phyloP scores from a whole-genome alignment of 2,329 filamentous ascomycete genomes.

The Penicillium glabrum region DNA sequence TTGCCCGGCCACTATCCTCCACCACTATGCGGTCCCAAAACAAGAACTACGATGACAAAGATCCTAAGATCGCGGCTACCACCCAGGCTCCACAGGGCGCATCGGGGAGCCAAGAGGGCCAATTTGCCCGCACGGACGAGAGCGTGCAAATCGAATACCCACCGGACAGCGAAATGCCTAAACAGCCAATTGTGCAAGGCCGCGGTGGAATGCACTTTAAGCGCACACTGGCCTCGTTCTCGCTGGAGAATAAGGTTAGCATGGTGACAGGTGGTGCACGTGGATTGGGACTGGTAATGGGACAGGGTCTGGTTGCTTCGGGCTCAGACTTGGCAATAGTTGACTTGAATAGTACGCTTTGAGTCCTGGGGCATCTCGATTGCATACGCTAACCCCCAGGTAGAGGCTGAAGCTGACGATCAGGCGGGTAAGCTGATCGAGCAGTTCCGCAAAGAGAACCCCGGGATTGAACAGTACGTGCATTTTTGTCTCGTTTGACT shows the following conservation, averaged over 20 bases:
- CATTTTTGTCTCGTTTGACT: not conserved
- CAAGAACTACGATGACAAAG: constrained; percentile 28
- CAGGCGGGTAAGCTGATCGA: constrained; percentile 73
- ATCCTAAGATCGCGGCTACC: constrained; percentile 27
- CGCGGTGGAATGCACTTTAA: constrained; percentile 79
- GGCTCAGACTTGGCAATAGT: constrained; percentile 89
- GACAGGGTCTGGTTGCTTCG: constrained; percentile 83
- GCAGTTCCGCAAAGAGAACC: constrained; percentile 76
- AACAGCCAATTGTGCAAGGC: constrained; percentile 68
- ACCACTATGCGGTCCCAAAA: constrained; percentile 27
- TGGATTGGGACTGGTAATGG: constrained; percentile 88
- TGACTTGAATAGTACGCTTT: constrained; percentile 78
- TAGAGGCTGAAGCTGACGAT: constrained; percentile 78
- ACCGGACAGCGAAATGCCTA: constrained; percentile 69
- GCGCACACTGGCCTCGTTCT: constrained; percentile 82
- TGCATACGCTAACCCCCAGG: not conserved
- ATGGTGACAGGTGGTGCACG: constrained; percentile 89
- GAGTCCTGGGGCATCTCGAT: not conserved
- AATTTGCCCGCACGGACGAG: constrained; percentile 77
- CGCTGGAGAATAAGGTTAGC: constrained; percentile 77
- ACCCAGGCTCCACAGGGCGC: constrained; percentile 32
- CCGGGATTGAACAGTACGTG: constrained; percentile 65
- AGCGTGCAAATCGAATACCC: constrained; percentile 78
- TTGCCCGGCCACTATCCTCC: constrained; percentile 30
- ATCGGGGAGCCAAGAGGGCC: constrained; percentile 55